Evolutionary conservation across 495 filamentous ascomycete species (phyloP), one percentile per base, ranked within the genome.

Genomic region (Aspergillus egyptiacus): DNA sequence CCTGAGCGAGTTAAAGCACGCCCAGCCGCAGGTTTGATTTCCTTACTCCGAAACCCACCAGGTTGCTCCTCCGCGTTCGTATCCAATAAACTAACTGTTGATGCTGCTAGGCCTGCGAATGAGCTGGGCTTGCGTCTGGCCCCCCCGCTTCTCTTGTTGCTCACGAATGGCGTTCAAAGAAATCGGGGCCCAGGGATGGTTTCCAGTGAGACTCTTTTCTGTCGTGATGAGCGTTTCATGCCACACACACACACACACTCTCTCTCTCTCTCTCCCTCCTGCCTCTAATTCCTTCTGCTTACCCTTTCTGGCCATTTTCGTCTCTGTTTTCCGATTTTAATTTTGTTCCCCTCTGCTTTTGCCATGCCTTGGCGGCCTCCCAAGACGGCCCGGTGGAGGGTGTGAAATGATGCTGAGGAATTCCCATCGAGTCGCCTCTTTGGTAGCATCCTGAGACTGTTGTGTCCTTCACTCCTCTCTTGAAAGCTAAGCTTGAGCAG

Each of bases 401-500:
- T 17, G 27, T 23, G 41, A 44, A 44, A 44, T 44, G 41, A 44
- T 32, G 41, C 28, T 44, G 41, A 44, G 41, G 41, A 44, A 44
- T 33, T 39, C n/a, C 41, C 28, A 44, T 14, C 41, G 20, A 43
- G 32, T 43, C 25, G 27, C 41, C 28, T 44, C 18, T 33, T 6
- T 27, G 19, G 39, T 18, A 42, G 23, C 28, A 31, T 44, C 28
- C 18, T 11, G n/a, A 44, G 22, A 25, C 36, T 35, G 13, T 35
- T 35, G 20, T 34, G 32, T 25, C 39, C 32, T 45, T n/a, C 8
- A 51, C 8, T 41, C 20, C 45, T 45, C 40, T 45, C 44, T 53
- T 55, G 46, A 51, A 61, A 53, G 44, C 55, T 61, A 56, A 61
- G 58, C 58, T 58, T 58, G 58, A 51, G 52, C 52, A 51, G 54